Base-by-base conservation (phyloP, 345 rosid genomes). In the Linum tenue region DNA sequence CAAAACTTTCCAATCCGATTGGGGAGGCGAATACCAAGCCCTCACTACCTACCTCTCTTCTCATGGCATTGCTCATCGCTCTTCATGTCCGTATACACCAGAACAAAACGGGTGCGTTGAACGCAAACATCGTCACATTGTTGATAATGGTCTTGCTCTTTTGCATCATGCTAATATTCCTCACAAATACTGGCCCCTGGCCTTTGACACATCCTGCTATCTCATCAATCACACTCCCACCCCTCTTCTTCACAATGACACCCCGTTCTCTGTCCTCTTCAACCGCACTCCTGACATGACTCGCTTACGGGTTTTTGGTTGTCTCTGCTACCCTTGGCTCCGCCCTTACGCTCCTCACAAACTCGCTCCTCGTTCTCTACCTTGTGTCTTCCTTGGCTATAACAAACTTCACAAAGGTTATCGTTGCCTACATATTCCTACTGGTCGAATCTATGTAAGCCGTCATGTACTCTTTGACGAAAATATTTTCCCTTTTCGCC, bases 381-480 rank as follows among this genome's bases (percentile, higher is more conserved):
- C 56, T 39, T 67, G 64, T 0, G 12, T 67, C 12, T 67, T 57
- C 40, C 0, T 58, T 2, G 43, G n/a, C 11, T 67, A 58, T 5
- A 67, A 0, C 37, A 1, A 48, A 0, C 39, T 48, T 65, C 11
- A 65, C 14, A 38, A 65, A 7, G 50, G 61, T 4, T 65, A 36
- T 0, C 0, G 16, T 3, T 65, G 53, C 38, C 62, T 39, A 37
- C 50, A 56, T 36, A 43, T 37, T 5, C 2, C 10, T 2, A 55
- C 53, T 1, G 37, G 37, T 65, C 9, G 69, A 48, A 1, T 65
- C 11, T 55, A 64, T 37, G 35, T 56, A 44, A 64, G 40, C 12
- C 41, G 14, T 1, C 73, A 70, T 59, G 61, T 60, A 36, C 59
- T 59, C 31, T 71, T 60, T 64, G 69, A 70, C 65, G 56, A 70